Conservation (phyloP, 2,329 filamentous ascomycete species). For the Ciborinia camelliae region DNA sequence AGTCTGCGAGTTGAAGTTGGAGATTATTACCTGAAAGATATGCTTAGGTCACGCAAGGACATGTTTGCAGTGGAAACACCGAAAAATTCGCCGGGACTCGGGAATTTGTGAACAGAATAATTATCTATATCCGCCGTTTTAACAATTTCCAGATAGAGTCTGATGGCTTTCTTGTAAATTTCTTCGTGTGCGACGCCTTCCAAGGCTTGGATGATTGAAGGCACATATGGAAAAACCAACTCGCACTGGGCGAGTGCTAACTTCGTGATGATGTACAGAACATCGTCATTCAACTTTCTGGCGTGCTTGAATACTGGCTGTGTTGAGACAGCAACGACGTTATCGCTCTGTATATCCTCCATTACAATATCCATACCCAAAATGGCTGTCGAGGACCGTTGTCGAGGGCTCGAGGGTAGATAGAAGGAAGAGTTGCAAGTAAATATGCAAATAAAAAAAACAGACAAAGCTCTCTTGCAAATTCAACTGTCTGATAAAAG, state of each 20-base stretch:
- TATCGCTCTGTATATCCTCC: background rate
- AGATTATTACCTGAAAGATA: background rate
- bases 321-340: background rate
- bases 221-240: background rate
- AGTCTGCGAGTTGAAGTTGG: background rate
- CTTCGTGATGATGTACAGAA: background rate
- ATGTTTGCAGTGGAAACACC: background rate
- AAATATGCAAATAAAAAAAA: background rate
- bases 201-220: background rate
- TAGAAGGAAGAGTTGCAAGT: background rate
- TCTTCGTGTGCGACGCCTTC: background rate
- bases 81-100: background rate
- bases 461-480: background rate
- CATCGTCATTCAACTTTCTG: background rate
- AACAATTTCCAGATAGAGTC: background rate
- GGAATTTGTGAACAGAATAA: background rate
- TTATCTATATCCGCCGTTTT: background rate
- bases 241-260: background rate
- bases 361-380: background rate
- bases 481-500: background rate
- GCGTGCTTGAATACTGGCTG: background rate
- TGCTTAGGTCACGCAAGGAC: background rate
- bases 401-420: background rate
- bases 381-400: no score
- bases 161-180: background rate